These are phyloP conservation scores for Kwoniella shivajii DNA, from an alignment of 1,284 basidiomycete genomes.

Conservation along the genomic window DNA sequence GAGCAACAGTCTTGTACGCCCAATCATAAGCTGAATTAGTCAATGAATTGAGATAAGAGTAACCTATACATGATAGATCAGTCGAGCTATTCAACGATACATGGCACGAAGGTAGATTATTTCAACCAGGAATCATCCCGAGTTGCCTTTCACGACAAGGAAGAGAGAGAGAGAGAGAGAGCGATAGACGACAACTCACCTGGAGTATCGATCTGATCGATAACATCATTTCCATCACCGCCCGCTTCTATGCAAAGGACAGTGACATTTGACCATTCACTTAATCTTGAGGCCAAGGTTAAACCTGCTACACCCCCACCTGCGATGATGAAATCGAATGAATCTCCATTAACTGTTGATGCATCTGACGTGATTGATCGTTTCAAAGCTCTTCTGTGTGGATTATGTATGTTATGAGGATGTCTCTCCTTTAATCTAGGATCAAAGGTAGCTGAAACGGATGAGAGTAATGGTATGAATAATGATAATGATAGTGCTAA, in stretches of 20 bases:
- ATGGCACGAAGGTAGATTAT: no score
- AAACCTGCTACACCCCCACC: slow-evolving; percentile 72
- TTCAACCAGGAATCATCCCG: no score
- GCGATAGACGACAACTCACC: slow-evolving; percentile 41
- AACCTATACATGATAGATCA: slow-evolving; percentile 25
- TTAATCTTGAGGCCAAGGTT: slow-evolving; percentile 69
- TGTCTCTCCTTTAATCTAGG: slow-evolving; percentile 10
- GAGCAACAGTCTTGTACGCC: slow-evolving; percentile 62
- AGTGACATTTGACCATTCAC: slow-evolving; percentile 67
- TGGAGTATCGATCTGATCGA: slow-evolving; percentile 55
- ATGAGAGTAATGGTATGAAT: no score
- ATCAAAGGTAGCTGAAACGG: no score
- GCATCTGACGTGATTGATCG: slow-evolving; percentile 39
- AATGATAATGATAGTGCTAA: no score
- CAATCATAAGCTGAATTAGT: slow-evolving; percentile 64
- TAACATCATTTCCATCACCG: slow-evolving; percentile 60
- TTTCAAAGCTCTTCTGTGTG: slow-evolving; percentile 31
- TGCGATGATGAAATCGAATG: slow-evolving; percentile 53
- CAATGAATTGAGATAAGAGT: slow-evolving; percentile 48
- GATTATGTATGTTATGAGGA: slow-evolving; percentile 37
- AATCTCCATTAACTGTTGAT: slow-evolving; percentile 27
- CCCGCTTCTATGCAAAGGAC: slow-evolving; percentile 76
- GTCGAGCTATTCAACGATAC: no score
- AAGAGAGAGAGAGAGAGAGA: background rate
- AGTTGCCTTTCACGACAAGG: background rate